Evolutionary conservation across 768 basidiomycete species (phyloP).

Genomic region (Pleurotus platypus): DNA sequence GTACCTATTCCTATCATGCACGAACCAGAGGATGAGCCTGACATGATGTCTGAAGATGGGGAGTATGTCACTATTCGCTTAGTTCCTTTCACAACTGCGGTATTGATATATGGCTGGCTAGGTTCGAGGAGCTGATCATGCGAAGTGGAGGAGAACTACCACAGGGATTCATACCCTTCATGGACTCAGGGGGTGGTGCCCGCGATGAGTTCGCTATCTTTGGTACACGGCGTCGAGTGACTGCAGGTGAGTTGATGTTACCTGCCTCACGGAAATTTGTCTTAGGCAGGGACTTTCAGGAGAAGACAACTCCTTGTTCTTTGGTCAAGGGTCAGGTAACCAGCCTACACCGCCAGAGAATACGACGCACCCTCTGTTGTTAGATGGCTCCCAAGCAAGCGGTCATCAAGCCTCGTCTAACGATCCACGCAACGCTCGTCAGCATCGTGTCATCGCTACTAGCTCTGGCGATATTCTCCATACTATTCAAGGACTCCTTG

Average conservation of each 20-base stretch:
- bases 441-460: constrained; percentile 50
- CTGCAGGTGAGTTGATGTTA: constrained; percentile 31
- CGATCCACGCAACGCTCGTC: constrained; percentile 45
- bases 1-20: constrained; percentile 58
- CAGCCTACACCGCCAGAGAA: constrained; percentile 58
- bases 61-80: constrained; percentile 35
- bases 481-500: constrained; percentile 79
- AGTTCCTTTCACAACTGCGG: background rate
- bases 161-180: constrained; percentile 54
- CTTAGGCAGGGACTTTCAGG: constrained; percentile 21
- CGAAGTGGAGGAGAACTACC: constrained; percentile 29
- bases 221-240: constrained; percentile 53
- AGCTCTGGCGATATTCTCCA: constrained; percentile 60
- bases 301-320: constrained; percentile 58
- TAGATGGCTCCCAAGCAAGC: constrained; percentile 51
- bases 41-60: constrained; percentile 62
- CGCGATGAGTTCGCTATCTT: constrained; percentile 41
- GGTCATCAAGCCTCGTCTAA: constrained; percentile 37
- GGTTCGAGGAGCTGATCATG: constrained; percentile 37
- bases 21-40: constrained; percentile 59
- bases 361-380: constrained; percentile 77
- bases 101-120: constrained; percentile 10
- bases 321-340: constrained; percentile 56
- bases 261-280: constrained; percentile 8
- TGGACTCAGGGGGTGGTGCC: constrained; percentile 24